Conservation (phyloP, 2,329 filamentous ascomycete genomes). For the Monosporascus sp. region DNA sequence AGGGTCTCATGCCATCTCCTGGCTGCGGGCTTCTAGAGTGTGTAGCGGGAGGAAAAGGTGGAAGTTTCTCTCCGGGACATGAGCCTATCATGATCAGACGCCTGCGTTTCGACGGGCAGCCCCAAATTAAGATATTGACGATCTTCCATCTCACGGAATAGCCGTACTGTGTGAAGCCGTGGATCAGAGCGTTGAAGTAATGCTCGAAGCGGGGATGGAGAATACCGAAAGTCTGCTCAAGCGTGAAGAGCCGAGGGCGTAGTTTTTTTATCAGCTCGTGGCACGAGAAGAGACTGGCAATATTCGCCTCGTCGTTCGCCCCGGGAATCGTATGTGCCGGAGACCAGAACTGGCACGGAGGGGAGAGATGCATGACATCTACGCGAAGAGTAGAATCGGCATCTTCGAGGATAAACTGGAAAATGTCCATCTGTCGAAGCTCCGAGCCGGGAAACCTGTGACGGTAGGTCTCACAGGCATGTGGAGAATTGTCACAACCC, state of each 20-base stretch:
- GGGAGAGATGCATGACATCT: slow-evolving; percentile 69
- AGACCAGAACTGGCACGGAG: slow-evolving; percentile 73
- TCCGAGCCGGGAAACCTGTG: slow-evolving; percentile 50
- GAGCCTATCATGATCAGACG: slow-evolving; percentile 53
- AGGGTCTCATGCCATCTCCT: slow-evolving; percentile 28
- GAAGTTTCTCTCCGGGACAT: slow-evolving; percentile 65
- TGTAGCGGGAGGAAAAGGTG: slow-evolving; percentile 57
- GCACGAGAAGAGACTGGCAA: slow-evolving; percentile 50
- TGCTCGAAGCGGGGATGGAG: slow-evolving; percentile 43
- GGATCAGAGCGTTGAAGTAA: slow-evolving; percentile 56
- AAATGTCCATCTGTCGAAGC: slow-evolving; percentile 42
- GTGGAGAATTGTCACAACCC: slow-evolving; percentile 56
- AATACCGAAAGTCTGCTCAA: slow-evolving; percentile 76
- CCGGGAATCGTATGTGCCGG: slow-evolving; percentile 59
- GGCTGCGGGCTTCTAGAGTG: slow-evolving; percentile 37
- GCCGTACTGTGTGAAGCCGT: slow-evolving; percentile 56
- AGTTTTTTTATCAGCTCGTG: slow-evolving; percentile 49
- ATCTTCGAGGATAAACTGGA: slow-evolving; percentile 39
- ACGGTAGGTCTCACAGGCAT: slow-evolving; percentile 53
- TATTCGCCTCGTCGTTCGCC: slow-evolving; percentile 61
- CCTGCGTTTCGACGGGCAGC: slow-evolving; percentile 42
- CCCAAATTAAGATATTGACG: slow-evolving; percentile 46
- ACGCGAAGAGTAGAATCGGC: slow-evolving; percentile 34
- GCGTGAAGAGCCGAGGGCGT: slow-evolving; percentile 63
- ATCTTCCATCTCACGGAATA: slow-evolving; percentile 69